A percentile compares a stretch with the other conserved stretches of the same genome.
These are phyloP conservation scores for Heritiera littoralis DNA, from an alignment of 345 rosid genomes.

Conservation along the genomic window DNA sequence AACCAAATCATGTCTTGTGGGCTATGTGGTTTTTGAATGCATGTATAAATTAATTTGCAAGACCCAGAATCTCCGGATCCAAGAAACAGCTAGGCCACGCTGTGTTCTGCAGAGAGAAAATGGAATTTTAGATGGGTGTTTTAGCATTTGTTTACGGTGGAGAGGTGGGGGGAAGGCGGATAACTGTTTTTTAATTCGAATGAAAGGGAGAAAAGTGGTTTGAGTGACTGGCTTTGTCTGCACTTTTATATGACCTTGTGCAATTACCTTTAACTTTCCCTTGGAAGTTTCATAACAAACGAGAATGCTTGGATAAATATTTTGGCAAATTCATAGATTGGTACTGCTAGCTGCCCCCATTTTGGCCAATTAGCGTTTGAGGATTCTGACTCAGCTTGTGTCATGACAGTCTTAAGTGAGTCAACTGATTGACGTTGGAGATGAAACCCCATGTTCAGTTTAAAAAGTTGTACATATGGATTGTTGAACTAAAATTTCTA, in stretches of 20 bases:
- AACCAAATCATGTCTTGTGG: conserved; percentile 56
- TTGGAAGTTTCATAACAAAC: conserved; percentile 19
- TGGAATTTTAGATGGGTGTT: conserved; percentile 44
- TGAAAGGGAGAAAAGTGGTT: conserved; percentile 8
- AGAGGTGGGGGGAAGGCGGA: conserved; percentile 19
- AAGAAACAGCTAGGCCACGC: conserved; percentile 80
- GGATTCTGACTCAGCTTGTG: neutral
- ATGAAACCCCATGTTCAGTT: too few relatives aligned
- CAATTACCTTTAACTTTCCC: neutral
- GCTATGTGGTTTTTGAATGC: conserved; percentile 26
- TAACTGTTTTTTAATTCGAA: conserved; percentile 42
- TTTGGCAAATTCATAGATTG: neutral
- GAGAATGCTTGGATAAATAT: conserved; percentile 2
- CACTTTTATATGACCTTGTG: conserved; percentile 2
- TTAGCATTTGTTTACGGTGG: conserved; percentile 33
- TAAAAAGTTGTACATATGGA: too few relatives aligned
- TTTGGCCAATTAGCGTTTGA: neutral
- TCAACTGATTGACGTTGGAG: neutral
- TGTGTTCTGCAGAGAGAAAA: conserved; percentile 46
- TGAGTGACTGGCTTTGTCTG: conserved; percentile 25
- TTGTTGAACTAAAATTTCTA: too few relatives aligned
- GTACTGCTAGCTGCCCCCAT: neutral
- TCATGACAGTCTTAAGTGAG: neutral
- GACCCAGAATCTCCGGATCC: conserved; percentile 81
- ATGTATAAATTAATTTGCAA: conserved; percentile 34